phyloP scores from a whole-genome alignment of 1,284 basidiomycete species.

The Lentinula novae-zelandiae region DNA sequence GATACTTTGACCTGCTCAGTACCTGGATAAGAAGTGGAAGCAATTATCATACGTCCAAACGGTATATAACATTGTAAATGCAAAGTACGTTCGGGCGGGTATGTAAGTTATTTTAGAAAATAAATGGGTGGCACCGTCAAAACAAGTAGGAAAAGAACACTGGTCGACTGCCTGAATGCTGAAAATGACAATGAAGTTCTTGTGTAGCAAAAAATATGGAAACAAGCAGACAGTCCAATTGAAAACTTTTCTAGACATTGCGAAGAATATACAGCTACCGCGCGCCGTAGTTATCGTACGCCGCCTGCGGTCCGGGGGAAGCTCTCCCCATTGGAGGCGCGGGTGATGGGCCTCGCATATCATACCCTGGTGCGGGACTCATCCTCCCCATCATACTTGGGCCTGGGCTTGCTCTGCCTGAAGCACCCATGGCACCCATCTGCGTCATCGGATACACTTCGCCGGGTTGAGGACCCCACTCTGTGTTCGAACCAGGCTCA shows the following conservation, averaged over 20 bases:
- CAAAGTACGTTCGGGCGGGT: background rate
- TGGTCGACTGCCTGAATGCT: background rate
- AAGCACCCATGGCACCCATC: slow-evolving; percentile 34
- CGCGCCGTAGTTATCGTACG: slow-evolving; percentile 28
- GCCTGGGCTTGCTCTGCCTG: slow-evolving; percentile 39
- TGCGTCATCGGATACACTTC: slow-evolving; percentile 79
- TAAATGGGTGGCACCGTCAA: background rate
- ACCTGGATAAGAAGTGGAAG: background rate
- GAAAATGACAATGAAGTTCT: background rate
- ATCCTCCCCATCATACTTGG: slow-evolving; percentile 22
- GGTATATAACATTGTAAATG: background rate
- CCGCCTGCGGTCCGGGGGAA: slow-evolving; percentile 46
- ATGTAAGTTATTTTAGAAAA: background rate
- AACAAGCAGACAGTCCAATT: slow-evolving; percentile 2
- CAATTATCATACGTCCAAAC: background rate
- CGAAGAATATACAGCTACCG: slow-evolving; percentile 5
- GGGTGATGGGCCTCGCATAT: slow-evolving; percentile 32
- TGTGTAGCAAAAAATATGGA: background rate
- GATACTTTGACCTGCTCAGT: background rate
- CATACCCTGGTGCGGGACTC: slow-evolving; percentile 25
- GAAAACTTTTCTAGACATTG: background rate
- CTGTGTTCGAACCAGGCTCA: slow-evolving; percentile 31
- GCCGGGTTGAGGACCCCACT: slow-evolving; percentile 25
- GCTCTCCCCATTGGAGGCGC: slow-evolving; percentile 27
- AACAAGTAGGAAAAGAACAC: background rate